A percentile compares a stretch with the other conserved stretches of the same genome.
phyloP scores from a whole-genome alignment of 2,329 filamentous ascomycete genomes.

The Bipolaris sorokiniana region DNA sequence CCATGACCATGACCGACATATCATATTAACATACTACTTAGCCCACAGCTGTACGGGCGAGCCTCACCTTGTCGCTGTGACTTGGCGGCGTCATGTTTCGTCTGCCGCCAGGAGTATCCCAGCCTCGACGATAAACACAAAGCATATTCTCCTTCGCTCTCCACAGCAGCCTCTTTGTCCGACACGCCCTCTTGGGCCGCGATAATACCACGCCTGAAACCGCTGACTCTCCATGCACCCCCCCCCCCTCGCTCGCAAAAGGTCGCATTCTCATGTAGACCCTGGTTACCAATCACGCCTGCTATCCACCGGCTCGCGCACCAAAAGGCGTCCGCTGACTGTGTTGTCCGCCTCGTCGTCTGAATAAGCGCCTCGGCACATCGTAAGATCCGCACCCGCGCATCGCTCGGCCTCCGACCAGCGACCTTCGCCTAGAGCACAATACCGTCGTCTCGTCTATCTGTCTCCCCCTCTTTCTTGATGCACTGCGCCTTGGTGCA shows the following conservation, averaged over 20 bases:
- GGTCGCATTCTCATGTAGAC: background rate
- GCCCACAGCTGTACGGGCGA: background rate
- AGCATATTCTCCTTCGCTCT: background rate
- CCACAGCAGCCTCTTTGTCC: background rate
- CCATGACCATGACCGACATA: too few relatives aligned
- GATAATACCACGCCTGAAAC: background rate
- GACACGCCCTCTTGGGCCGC: too few relatives aligned
- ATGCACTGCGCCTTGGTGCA: background rate
- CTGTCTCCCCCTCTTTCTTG: background rate
- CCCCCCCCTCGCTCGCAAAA: too few relatives aligned
- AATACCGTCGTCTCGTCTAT: too few relatives aligned
- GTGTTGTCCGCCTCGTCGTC: conserved; percentile 13
- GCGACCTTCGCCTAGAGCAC: background rate
- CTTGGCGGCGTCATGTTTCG: conserved; percentile 1
- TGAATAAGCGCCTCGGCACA: conserved; percentile 33
- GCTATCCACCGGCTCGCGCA: background rate
- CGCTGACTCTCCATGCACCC: conserved; percentile 1
- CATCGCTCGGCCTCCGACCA: conserved; percentile 1
- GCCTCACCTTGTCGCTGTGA: conserved; percentile 5
- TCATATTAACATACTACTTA: too few relatives aligned
- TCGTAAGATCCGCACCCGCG: conserved; percentile 27
- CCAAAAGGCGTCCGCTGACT: conserved; percentile 16
- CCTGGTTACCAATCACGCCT: conserved; percentile 9
- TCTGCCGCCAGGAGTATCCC: background rate
- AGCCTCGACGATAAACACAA: conserved; percentile 28